These are phyloP conservation scores for Fusarium abutilonis DNA, from an alignment of 2,329 filamentous ascomycete genomes.

Conservation along the genomic window DNA sequence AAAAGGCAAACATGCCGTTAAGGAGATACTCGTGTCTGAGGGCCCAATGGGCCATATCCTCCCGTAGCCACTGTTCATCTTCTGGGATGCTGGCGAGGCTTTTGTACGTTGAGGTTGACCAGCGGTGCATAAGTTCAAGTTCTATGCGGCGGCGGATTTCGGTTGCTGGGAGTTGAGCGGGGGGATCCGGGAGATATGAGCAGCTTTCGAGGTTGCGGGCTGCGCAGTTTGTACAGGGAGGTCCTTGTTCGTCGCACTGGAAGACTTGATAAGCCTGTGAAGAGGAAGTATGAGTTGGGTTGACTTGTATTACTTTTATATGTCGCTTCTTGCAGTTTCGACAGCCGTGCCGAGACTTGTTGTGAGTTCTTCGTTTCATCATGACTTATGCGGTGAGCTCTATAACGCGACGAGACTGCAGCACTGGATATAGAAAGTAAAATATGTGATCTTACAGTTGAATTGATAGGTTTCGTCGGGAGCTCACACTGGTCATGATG, in stretches of 20 bases:
- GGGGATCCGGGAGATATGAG: constrained; percentile 30
- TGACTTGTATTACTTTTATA: constrained; percentile 30
- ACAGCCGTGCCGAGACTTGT: constrained; percentile 42
- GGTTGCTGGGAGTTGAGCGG: constrained; percentile 15
- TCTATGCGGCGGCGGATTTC: constrained; percentile 50
- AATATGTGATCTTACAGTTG: background rate
- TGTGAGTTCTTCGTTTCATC: constrained; percentile 42
- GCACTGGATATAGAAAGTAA: background rate
- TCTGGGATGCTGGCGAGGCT: constrained; percentile 52
- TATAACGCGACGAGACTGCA: background rate
- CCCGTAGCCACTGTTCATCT: constrained; percentile 50
- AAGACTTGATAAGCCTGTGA: background rate
- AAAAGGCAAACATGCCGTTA: constrained; percentile 48
- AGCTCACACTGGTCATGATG: background rate
- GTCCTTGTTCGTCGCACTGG: constrained; percentile 52
- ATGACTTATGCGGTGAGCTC: background rate
- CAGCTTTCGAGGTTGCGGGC: constrained; percentile 42
- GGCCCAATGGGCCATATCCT: constrained; percentile 47
- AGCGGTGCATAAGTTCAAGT: constrained; percentile 63
- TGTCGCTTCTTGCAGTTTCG: constrained; percentile 43
- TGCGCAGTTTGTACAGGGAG: constrained; percentile 50
- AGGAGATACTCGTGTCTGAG: constrained; percentile 54
- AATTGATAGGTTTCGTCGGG: background rate
- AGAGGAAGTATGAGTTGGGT: background rate
- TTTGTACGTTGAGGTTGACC: constrained; percentile 57